A percentile compares a stretch with the other conserved stretches of the same genome.
Evolutionary conservation across 129 eudicot species (phyloP).

Genomic region (Flaveria sonorensis): DNA sequence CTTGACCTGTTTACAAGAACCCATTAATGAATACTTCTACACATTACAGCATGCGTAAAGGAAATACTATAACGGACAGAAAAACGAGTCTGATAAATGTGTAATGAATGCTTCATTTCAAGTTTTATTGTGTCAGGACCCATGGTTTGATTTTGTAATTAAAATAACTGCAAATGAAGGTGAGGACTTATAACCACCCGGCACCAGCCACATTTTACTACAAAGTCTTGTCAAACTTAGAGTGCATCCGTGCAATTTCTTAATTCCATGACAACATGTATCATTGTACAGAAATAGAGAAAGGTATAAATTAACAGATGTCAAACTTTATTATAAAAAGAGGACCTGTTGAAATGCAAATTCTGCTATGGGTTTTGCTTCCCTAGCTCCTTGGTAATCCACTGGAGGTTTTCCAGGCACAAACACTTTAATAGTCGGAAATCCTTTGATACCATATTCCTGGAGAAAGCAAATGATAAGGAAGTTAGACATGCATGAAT

Average conservation of each 20-base stretch:
- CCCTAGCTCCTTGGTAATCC: constrained; percentile 94
- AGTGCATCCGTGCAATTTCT: background rate
- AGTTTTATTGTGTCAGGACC: background rate
- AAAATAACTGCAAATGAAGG: background rate
- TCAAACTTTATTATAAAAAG: constrained; percentile 3
- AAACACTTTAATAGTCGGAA: constrained; percentile 94
- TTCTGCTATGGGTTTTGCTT: constrained; percentile 82
- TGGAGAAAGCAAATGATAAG: constrained; percentile 32
- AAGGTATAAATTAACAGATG: background rate
- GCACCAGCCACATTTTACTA: background rate
- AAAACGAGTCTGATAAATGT: background rate
- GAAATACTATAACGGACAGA: constrained; percentile 15
- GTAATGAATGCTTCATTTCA: too few species aligned
- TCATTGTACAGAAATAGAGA: background rate
- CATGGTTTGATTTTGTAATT: background rate
- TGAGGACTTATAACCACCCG: background rate
- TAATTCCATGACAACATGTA: background rate
- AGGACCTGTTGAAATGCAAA: constrained; percentile 74
- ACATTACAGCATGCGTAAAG: background rate
- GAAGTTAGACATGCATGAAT: constrained; percentile 11
- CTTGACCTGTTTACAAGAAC: constrained; percentile 54
- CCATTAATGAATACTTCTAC: constrained; percentile 9
- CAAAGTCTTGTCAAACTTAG: background rate
- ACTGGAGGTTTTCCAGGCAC: constrained; percentile 87
- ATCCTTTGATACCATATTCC: constrained; percentile 94